A percentile compares a stretch with the other conserved stretches of the same genome.
Conservation (phyloP, 148 eudicot species). For the Persicaria tinctoria region DNA sequence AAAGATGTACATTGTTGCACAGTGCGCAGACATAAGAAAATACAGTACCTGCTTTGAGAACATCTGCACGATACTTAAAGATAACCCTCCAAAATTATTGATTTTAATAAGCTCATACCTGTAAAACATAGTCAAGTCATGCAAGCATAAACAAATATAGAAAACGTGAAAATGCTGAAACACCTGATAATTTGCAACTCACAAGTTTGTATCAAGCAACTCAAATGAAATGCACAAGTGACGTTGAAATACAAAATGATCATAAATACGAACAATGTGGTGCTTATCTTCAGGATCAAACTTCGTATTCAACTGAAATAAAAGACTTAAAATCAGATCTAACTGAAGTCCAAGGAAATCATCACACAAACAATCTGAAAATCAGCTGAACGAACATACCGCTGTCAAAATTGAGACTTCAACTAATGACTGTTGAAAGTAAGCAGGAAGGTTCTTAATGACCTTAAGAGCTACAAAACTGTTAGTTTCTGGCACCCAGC, state of each 20-base stretch:
- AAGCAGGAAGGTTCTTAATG: conserved; percentile 94
- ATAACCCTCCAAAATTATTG: conserved; percentile 75
- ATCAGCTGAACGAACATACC: conserved; percentile 33
- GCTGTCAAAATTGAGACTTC: conserved; percentile 87
- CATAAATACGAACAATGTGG: conserved; percentile 94
- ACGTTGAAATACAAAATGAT: conserved; percentile 80
- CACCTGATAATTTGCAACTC: conserved; percentile 26
- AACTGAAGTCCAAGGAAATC: conserved; percentile 5
- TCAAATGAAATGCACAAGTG: conserved; percentile 94
- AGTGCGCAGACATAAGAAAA: conserved; percentile 9
- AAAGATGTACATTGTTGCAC: neutral
- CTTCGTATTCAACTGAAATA: conserved; percentile 70
- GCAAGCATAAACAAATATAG: neutral
- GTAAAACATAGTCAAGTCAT: conserved; percentile 1
- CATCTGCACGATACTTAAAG: conserved; percentile 85
- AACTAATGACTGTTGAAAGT: conserved; percentile 89
- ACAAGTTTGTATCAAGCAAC: conserved; percentile 86
- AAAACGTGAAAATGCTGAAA: neutral
- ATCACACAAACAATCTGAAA: conserved; percentile 12
- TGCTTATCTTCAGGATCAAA: conserved; percentile 94
- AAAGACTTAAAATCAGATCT: conserved; percentile 10
- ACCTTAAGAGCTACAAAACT: conserved; percentile 85
- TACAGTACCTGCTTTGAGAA: conserved; percentile 83
- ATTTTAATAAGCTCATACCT: conserved; percentile 93
- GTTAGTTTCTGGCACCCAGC: conserved; percentile 77